phyloP scores from a whole-genome alignment of 805 yeast genomes.

The Hanseniaspora thailandica region DNA sequence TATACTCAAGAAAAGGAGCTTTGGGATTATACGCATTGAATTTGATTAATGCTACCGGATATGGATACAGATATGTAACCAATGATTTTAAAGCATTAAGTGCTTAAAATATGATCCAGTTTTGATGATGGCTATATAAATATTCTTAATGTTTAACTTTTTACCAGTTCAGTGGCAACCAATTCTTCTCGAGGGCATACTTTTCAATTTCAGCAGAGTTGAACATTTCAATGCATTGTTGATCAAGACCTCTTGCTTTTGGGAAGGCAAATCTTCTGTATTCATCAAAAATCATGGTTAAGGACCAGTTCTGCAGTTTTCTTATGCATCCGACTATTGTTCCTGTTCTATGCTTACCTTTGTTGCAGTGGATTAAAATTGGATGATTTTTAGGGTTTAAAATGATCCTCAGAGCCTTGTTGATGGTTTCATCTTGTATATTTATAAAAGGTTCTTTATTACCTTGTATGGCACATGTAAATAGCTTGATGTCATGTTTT shows the following conservation, averaged over 20 bases:
- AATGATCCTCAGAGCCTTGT: constrained; percentile 70
- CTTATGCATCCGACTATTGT: constrained; percentile 89
- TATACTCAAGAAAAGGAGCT: constrained; percentile 53
- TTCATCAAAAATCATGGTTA: constrained; percentile 90
- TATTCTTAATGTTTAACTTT: neutral
- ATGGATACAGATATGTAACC: constrained; percentile 61
- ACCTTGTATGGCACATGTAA: constrained; percentile 88
- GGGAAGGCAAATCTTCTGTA: constrained; percentile 91
- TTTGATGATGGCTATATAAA: too few relatives aligned
- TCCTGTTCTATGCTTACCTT: constrained; percentile 96
- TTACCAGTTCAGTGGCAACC: constrained; percentile 65
- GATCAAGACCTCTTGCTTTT: constrained; percentile 89
- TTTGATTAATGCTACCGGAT: constrained; percentile 47
- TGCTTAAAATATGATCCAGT: too few relatives aligned
- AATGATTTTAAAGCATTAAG: constrained; percentile 19
- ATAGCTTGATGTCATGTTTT: constrained; percentile 51
- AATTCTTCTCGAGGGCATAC: constrained; percentile 39
- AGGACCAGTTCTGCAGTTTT: constrained; percentile 80
- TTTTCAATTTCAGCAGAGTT: constrained; percentile 51
- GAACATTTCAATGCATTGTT: constrained; percentile 85
- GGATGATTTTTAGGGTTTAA: constrained; percentile 84
- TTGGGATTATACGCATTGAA: constrained; percentile 48
- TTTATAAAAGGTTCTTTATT: constrained; percentile 91
- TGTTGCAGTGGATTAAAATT: constrained; percentile 80
- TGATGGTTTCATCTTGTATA: constrained; percentile 53